A percentile compares a stretch with the other conserved stretches of the same genome.
Evolutionary conservation across 306 rosid genomes (phyloP).

Genomic region (Vigna hirtella): DNA sequence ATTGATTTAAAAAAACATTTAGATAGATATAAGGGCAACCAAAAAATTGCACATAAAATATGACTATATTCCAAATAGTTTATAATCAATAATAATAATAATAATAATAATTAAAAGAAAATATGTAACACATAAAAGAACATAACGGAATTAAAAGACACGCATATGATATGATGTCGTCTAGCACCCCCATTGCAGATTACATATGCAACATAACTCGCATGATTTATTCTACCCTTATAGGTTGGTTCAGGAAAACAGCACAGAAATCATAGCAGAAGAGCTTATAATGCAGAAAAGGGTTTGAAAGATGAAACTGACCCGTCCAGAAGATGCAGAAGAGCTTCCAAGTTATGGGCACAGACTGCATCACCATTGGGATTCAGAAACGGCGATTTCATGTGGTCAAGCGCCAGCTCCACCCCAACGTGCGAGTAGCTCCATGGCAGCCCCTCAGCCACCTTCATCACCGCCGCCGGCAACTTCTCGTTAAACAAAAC

Average conservation of each 20-base stretch:
- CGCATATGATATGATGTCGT: not conserved
- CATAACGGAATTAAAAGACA: too few species aligned
- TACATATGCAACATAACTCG: not conserved
- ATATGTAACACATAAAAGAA: too few species aligned
- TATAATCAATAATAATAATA: too few species aligned
- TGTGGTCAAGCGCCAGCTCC: constrained; percentile 65
- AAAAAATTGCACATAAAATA: not conserved
- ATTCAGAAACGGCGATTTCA: constrained; percentile 72
- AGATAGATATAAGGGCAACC: not conserved
- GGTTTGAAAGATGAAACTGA: constrained; percentile 33
- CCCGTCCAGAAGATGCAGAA: constrained; percentile 86
- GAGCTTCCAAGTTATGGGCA: constrained; percentile 85
- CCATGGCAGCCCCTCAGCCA: constrained; percentile 78
- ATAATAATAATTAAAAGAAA: too few species aligned
- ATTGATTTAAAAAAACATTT: too few species aligned
- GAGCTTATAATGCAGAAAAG: not conserved
- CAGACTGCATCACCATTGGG: constrained; percentile 56
- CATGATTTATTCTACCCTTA: not conserved
- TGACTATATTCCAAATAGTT: too few species aligned
- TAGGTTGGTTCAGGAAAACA: not conserved
- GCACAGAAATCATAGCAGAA: not conserved
- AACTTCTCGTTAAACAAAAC: constrained; percentile 61
- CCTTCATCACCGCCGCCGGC: constrained; percentile 59
- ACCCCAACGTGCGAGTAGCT: constrained; percentile 84
- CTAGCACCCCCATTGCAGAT: not conserved